Evolutionary conservation across 176 grass and related monocot genomes (phyloP).

Genomic region (Leersia perrieri): DNA sequence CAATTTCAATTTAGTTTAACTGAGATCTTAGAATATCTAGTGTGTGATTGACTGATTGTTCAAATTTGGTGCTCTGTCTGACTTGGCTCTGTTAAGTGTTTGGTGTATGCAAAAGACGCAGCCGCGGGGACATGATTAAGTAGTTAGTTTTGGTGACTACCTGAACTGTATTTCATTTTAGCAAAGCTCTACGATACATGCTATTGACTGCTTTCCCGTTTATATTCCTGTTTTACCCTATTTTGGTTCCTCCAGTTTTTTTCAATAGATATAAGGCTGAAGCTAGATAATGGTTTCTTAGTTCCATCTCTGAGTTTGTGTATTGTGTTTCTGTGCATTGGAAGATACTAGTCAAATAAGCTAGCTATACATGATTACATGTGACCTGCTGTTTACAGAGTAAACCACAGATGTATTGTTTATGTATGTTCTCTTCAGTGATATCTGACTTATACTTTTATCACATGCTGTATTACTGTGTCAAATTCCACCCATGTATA

Average conservation of each 20-base stretch:
- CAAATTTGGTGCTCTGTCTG: neutral
- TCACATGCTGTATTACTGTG: neutral
- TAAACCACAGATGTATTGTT: neutral
- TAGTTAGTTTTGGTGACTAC: neutral
- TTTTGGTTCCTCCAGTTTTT: neutral
- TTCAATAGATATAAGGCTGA: neutral
- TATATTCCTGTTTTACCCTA: neutral
- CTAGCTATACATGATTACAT: neutral
- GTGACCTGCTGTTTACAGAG: neutral
- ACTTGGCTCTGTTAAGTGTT: neutral
- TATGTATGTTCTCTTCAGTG: neutral
- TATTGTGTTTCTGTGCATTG: neutral
- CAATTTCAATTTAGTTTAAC: neutral
- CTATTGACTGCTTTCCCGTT: neutral
- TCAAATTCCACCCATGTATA: neutral
- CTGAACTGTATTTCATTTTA: neutral
- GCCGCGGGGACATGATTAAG: neutral
- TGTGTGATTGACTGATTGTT: neutral
- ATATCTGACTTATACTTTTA: neutral
- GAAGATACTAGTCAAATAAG: neutral
- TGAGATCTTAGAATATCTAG: neutral
- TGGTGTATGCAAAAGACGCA: neutral
- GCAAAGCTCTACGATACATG: neutral
- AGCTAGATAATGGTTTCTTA: neutral
- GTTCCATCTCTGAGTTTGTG: neutral